These are phyloP conservation scores for Phaseolus lunatus DNA, from an alignment of 306 rosid genomes.

Conservation along the genomic window DNA sequence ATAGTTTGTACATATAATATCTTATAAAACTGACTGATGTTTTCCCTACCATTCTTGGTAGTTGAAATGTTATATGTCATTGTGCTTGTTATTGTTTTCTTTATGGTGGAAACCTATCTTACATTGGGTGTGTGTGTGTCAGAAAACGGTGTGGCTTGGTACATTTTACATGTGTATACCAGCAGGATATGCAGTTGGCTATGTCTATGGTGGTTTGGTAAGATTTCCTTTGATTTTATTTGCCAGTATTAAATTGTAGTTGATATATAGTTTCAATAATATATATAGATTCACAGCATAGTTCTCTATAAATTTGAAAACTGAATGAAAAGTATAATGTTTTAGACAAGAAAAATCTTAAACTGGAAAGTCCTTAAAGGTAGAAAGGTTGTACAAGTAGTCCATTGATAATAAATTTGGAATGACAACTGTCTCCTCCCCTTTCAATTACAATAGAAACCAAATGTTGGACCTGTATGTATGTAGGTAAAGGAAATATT, in stretches of 20 bases:
- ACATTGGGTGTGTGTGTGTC: conserved; percentile 42
- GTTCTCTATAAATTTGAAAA: conserved; percentile 31
- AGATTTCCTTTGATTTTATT: conserved; percentile 51
- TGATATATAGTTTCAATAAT: neutral
- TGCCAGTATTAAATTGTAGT: conserved; percentile 4
- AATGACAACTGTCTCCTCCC: conserved; percentile 17
- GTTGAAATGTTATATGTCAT: conserved; percentile 30
- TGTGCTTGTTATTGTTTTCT: conserved; percentile 15
- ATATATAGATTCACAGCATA: conserved; percentile 13
- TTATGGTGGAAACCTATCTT: conserved; percentile 36
- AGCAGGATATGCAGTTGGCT: conserved; percentile 86
- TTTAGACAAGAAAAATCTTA: conserved; percentile 6
- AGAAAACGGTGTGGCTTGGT: conserved; percentile 89
- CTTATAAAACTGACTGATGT: conserved; percentile 20
- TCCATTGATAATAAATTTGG: conserved; percentile 5
- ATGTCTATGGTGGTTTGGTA: conserved; percentile 89
- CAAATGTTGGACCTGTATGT: conserved; percentile 22
- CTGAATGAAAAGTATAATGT: conserved; percentile 7
- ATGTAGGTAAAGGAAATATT: conserved; percentile 28
- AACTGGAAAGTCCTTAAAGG: conserved; percentile 21
- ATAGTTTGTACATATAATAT: conserved; percentile 36
- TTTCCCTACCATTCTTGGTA: conserved; percentile 29
- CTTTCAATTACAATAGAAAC: conserved; percentile 21
- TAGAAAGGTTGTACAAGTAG: conserved; percentile 5
- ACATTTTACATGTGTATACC: conserved; percentile 95